phyloP scores from a whole-genome alignment of 2,329 filamentous ascomycete genomes.

The Furcasterigmium sp. region DNA sequence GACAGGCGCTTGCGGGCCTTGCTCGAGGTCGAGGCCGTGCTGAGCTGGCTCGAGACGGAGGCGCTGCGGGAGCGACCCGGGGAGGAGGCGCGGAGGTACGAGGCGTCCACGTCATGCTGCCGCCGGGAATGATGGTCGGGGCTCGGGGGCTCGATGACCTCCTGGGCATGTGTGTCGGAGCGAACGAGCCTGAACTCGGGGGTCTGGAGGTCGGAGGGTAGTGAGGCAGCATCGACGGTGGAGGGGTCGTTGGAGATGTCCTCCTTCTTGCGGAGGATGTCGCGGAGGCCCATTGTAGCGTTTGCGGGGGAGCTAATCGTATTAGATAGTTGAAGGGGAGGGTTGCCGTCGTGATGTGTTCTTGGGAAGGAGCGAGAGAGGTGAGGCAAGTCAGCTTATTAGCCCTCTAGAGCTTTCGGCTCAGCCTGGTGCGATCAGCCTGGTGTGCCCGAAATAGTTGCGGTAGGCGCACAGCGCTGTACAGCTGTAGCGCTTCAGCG shows the following conservation, averaged over 20 bases:
- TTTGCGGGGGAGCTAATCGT: neutral
- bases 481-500: no score
- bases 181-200: constrained; percentile 80
- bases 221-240: constrained; percentile 11
- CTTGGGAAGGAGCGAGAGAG: neutral
- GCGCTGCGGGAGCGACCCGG: constrained; percentile 41
- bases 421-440: no score
- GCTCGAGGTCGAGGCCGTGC: constrained; percentile 24
- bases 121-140: constrained; percentile 14
- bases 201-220: constrained; percentile 25
- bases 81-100: constrained; percentile 19
- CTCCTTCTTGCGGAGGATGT: constrained; percentile 50
- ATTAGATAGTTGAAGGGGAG: neutral
- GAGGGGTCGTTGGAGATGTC: constrained; percentile 27
- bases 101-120: constrained; percentile 15
- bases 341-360: neutral
- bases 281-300: constrained; percentile 43
- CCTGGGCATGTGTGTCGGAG: constrained; percentile 74
- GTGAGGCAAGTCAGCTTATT: no score
- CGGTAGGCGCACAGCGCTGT: no score
- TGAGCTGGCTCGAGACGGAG: constrained; percentile 37
- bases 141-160: constrained; percentile 68
- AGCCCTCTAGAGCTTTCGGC: no score
- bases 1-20: constrained; percentile 48
- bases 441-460: no score